Conservation (phyloP, 164 flowering plant species). For the Magnolia officinalis region DNA sequence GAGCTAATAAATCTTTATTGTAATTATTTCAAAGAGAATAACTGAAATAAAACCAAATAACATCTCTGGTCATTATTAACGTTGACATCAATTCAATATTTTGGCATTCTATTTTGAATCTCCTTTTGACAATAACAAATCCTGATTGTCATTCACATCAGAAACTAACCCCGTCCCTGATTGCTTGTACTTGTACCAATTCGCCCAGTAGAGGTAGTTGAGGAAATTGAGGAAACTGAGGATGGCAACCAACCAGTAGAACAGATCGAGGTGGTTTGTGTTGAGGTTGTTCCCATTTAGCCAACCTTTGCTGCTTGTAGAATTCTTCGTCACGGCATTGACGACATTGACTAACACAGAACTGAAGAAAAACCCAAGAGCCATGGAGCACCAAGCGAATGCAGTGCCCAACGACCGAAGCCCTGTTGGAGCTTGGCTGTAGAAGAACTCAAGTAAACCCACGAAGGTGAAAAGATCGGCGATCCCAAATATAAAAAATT, state of each 20-base stretch:
- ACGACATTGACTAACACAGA: slow-evolving; percentile 40
- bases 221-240: slow-evolving; percentile 39
- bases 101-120: too few species aligned
- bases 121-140: not conserved
- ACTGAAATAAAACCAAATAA: too few species aligned
- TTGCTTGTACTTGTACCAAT: slow-evolving; percentile 33
- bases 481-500: slow-evolving; percentile 50
- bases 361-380: slow-evolving; percentile 49
- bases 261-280: slow-evolving; percentile 43
- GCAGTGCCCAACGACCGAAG: slow-evolving; percentile 41
- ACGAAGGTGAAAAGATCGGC: slow-evolving; percentile 51
- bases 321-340: slow-evolving; percentile 27
- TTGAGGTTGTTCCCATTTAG: slow-evolving; percentile 48
- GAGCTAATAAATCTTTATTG: too few species aligned
- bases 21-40: too few species aligned
- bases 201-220: slow-evolving; percentile 36
- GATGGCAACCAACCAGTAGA: slow-evolving; percentile 40
- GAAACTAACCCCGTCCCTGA: not conserved
- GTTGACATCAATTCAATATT: too few species aligned
- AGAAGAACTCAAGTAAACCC: slow-evolving; percentile 50
- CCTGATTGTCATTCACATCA: not conserved
- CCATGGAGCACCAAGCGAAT: slow-evolving; percentile 48
- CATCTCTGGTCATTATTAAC: too few species aligned
- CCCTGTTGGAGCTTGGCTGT: slow-evolving; percentile 43
- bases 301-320: slow-evolving; percentile 37